These are phyloP conservation scores for Dendrocalamus latiflorus DNA, from an alignment of 202 grass and related monocot species.

Conservation along the genomic window DNA sequence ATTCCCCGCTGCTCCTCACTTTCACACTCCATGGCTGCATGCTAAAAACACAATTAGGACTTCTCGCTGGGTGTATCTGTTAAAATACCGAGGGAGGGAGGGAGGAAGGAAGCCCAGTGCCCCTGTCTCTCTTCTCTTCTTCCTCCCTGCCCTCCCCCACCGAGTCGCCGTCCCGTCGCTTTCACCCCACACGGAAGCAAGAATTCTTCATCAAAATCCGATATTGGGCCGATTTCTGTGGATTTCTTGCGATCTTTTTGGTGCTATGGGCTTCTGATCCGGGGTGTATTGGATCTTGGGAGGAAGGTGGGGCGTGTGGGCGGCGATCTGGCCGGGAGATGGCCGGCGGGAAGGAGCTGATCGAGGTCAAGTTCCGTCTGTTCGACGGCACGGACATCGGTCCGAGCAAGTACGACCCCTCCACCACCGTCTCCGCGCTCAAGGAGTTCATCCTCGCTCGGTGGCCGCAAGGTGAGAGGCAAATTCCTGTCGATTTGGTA, in stretches of 20 bases:
- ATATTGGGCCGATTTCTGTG: slow-evolving; percentile 13
- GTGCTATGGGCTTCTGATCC: slow-evolving; percentile 39
- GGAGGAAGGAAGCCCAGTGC: slow-evolving; percentile 40
- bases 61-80: slow-evolving; percentile 12
- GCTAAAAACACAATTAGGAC: slow-evolving; percentile 6
- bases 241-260: not conserved
- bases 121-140: slow-evolving; percentile 4
- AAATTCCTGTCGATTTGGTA: slow-evolving; percentile 32
- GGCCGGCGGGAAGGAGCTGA: slow-evolving; percentile 66
- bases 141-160: not conserved
- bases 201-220: slow-evolving; percentile 34
- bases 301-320: not conserved
- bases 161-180: slow-evolving; percentile 39
- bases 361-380: slow-evolving; percentile 88
- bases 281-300: slow-evolving; percentile 32
- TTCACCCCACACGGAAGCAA: too few relatives aligned
- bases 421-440: slow-evolving; percentile 87
- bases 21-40: slow-evolving; percentile 8
- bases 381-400: slow-evolving; percentile 94
- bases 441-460: too few relatives aligned
- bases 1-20: slow-evolving; percentile 5
- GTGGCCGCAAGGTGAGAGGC: too few relatives aligned
- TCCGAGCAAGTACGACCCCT: slow-evolving; percentile 85
- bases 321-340: slow-evolving; percentile 47
- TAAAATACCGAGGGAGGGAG: too few relatives aligned